phyloP scores from a whole-genome alignment of 768 basidiomycete species.

The Termitomyces sp. region DNA sequence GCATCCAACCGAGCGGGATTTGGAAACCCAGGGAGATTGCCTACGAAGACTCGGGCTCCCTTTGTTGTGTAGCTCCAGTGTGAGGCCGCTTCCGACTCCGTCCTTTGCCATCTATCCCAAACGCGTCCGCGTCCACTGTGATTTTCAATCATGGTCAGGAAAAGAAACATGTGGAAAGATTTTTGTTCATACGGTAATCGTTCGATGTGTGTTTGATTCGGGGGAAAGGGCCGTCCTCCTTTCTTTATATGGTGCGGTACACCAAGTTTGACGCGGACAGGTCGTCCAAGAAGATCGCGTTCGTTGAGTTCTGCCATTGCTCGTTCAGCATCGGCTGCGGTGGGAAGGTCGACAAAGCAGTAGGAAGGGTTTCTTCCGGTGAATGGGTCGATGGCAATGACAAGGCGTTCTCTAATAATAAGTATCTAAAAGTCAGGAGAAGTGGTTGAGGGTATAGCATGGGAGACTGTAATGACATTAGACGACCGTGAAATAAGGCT shows the following conservation, averaged over 20 bases:
- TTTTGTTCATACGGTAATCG: not conserved
- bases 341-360: constrained; percentile 2
- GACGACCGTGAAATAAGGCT: not conserved
- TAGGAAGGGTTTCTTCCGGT: constrained; percentile 3
- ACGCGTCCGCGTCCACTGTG: not conserved
- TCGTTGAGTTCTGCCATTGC: not conserved
- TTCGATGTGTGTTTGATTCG: not conserved
- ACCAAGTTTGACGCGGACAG: not conserved
- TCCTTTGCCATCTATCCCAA: not conserved
- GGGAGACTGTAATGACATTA: not conserved
- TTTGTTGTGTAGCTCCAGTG: not conserved
- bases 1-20: constrained; percentile 1
- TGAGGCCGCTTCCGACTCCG: not conserved
- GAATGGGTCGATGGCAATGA: constrained; percentile 3
- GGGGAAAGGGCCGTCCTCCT: not conserved
- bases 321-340: not conserved
- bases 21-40: constrained; percentile 1
- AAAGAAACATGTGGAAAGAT: not conserved
- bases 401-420: not conserved
- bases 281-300: not conserved
- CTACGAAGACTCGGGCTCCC: constrained; percentile 1
- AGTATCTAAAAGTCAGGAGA: not conserved
- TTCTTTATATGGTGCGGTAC: not conserved
- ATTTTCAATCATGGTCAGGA: not conserved
- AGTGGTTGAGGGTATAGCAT: not conserved